These are phyloP conservation scores for Yamadazyma tumulicola DNA, from an alignment of 805 yeast genomes.

Conservation along the genomic window DNA sequence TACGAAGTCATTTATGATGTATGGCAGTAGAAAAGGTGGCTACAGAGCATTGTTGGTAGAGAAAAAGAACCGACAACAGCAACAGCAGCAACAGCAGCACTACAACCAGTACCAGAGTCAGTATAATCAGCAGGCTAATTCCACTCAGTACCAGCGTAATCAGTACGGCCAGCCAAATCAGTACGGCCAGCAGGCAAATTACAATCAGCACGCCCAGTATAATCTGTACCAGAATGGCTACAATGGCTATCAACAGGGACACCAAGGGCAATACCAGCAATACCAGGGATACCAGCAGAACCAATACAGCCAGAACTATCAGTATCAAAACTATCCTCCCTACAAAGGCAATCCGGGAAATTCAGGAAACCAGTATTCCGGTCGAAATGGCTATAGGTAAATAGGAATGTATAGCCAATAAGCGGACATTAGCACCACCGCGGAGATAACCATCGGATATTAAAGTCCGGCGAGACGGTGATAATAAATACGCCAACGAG, in stretches of 20 bases:
- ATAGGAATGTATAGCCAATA: too few species aligned
- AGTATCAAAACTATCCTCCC: slow-evolving; percentile 8
- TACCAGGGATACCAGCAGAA: slow-evolving; percentile 11
- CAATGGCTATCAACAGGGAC: not conserved
- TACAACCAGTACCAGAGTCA: slow-evolving; percentile 9
- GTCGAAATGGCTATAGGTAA: too few species aligned
- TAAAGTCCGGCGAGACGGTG: slow-evolving; percentile 1
- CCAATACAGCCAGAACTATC: slow-evolving; percentile 8
- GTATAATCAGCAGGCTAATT: slow-evolving; percentile 7
- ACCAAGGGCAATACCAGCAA: slow-evolving; percentile 8
- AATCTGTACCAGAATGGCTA: not conserved
- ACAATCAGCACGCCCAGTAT: slow-evolving; percentile 9
- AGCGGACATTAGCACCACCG: not conserved
- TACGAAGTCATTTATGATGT: slow-evolving; percentile 25
- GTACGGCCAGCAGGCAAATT: slow-evolving; percentile 11
- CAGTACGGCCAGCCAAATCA: slow-evolving; percentile 7
- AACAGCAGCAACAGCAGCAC: slow-evolving; percentile 8
- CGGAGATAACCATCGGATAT: slow-evolving; percentile 1
- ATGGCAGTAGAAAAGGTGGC: slow-evolving; percentile 37
- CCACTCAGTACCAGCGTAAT: slow-evolving; percentile 9
- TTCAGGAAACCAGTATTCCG: slow-evolving; percentile 1
- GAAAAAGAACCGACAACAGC: slow-evolving; percentile 11
- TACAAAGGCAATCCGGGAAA: slow-evolving; percentile 8
- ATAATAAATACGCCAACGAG: too few species aligned
- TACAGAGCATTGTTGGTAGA: slow-evolving; percentile 27